Conservation (phyloP, 352 stramenopile genomes). For the Phytophthora sojae region DNA sequence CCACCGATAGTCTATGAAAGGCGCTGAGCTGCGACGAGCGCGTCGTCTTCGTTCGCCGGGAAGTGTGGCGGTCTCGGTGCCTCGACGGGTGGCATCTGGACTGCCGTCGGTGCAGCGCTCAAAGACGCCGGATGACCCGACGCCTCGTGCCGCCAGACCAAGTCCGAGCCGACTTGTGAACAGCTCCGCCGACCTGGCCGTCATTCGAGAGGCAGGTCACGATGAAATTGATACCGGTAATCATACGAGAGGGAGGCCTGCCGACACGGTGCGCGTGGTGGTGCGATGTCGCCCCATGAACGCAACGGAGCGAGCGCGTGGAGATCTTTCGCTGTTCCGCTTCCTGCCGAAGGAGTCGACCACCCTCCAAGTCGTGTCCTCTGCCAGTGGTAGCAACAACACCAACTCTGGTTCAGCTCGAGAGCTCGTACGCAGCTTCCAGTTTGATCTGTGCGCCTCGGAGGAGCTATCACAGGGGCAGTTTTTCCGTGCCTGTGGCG, state of each 20-base stretch:
- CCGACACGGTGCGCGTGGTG: constrained; percentile 62
- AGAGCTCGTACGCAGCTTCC: constrained; percentile 79
- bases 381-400: constrained; percentile 28
- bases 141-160: neutral
- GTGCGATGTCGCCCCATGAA: constrained; percentile 77
- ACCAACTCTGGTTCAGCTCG: constrained; percentile 26
- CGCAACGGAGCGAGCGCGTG: constrained; percentile 47
- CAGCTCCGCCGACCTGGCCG: constrained; percentile 2
- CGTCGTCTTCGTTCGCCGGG: constrained; percentile 26
- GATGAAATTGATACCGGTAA: neutral
- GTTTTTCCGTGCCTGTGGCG: constrained; percentile 73
- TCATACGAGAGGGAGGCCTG: neutral
- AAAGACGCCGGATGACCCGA: constrained; percentile 5
- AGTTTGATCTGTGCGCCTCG: constrained; percentile 78
- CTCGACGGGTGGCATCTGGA: constrained; percentile 7
- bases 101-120: constrained; percentile 16
- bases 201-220: constrained; percentile 10
- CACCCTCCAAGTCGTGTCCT: constrained; percentile 68
- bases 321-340: constrained; percentile 63
- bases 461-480: constrained; percentile 64
- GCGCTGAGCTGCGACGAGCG: constrained; percentile 15
- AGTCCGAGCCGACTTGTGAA: constrained; percentile 17
- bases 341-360: constrained; percentile 54
- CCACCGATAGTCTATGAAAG: constrained; percentile 25
- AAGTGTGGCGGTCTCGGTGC: neutral